These are phyloP conservation scores for Trichoderma gracile DNA, from an alignment of 2,329 filamentous ascomycete genomes.

Conservation along the genomic window DNA sequence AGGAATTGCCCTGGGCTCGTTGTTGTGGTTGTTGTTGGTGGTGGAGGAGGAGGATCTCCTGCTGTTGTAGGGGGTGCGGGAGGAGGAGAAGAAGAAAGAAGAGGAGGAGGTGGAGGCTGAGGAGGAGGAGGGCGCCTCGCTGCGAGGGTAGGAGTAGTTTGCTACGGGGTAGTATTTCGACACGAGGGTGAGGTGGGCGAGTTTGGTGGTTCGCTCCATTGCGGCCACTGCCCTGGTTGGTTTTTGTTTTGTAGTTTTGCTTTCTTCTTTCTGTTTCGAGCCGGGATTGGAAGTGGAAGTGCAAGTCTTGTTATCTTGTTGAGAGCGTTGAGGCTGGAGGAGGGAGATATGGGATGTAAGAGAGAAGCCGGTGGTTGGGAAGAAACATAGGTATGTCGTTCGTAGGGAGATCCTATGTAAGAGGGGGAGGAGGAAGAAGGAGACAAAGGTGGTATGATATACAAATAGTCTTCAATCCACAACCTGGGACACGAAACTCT, in stretches of 20 bases:
- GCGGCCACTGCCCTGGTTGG: slow-evolving; percentile 2
- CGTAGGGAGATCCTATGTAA: not conserved
- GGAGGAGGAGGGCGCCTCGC: slow-evolving; percentile 26
- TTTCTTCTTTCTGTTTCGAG: not conserved
- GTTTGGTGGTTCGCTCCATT: slow-evolving; percentile 43
- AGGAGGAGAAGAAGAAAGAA: not conserved
- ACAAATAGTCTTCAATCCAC: not conserved
- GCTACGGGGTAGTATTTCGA: slow-evolving; percentile 44
- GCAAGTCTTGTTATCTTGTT: not conserved
- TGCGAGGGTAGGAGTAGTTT: slow-evolving; percentile 46
- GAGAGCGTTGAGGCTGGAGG: not conserved
- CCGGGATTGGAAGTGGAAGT: no score
- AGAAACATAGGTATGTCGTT: not conserved
- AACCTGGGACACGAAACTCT: no score
- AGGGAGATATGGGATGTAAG: no score
- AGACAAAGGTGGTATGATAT: slow-evolving; percentile 4
- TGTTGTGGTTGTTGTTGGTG: no score
- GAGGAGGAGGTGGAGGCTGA: no score
- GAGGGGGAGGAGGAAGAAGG: not conserved
- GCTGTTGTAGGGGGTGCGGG: slow-evolving; percentile 24
- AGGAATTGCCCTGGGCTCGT: slow-evolving; percentile 34
- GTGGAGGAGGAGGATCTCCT: not conserved
- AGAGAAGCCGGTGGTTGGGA: not conserved
- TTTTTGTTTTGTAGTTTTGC: not conserved
- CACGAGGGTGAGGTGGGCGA: slow-evolving; percentile 43